Percentiles rank a stretch among this genome's conserved stretches.
phyloP scores from a whole-genome alignment of 305 asterid genomes.

The Salvia sclarea region DNA sequence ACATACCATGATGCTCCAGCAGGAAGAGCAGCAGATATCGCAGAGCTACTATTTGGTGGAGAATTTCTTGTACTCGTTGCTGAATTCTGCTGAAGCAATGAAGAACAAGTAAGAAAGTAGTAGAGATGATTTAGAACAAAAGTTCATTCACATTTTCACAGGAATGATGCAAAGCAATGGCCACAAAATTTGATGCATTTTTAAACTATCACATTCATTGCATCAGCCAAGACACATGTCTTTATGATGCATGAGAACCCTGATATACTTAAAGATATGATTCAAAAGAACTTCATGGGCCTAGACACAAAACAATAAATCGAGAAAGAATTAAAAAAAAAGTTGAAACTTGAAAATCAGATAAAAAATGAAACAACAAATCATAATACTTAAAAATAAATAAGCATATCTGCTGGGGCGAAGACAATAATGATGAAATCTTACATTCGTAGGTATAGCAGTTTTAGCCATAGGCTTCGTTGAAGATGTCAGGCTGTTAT shows the following conservation, averaged over 20 bases:
- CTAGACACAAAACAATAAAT: slow-evolving; percentile 20
- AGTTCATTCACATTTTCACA: slow-evolving; percentile 14
- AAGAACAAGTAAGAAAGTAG: slow-evolving; percentile 16
- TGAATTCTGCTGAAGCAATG: slow-evolving; percentile 45
- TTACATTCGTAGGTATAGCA: slow-evolving; percentile 63
- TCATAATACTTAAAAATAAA: slow-evolving; percentile 6
- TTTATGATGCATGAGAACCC: background rate
- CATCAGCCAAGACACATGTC: slow-evolving; percentile 19
- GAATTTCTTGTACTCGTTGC: slow-evolving; percentile 49
- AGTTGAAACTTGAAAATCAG: background rate
- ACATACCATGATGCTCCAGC: slow-evolving; percentile 89
- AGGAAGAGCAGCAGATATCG: slow-evolving; percentile 82
- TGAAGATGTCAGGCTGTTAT: slow-evolving; percentile 51
- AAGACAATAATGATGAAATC: slow-evolving; percentile 36
- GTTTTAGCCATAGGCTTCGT: slow-evolving; percentile 57
- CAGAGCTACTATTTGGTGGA: slow-evolving; percentile 87
- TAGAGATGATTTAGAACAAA: background rate
- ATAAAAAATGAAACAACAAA: background rate
- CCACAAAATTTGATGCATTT: background rate
- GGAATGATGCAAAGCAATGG: background rate
- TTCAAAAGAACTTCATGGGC: slow-evolving; percentile 13
- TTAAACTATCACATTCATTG: slow-evolving; percentile 10
- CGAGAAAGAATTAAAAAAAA: slow-evolving; percentile 1
- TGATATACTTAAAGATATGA: background rate
- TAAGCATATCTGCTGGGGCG: slow-evolving; percentile 1